Evolutionary conservation across 2,329 filamentous ascomycete genomes (phyloP).

Genomic region (Ceratocystis albifundus): DNA sequence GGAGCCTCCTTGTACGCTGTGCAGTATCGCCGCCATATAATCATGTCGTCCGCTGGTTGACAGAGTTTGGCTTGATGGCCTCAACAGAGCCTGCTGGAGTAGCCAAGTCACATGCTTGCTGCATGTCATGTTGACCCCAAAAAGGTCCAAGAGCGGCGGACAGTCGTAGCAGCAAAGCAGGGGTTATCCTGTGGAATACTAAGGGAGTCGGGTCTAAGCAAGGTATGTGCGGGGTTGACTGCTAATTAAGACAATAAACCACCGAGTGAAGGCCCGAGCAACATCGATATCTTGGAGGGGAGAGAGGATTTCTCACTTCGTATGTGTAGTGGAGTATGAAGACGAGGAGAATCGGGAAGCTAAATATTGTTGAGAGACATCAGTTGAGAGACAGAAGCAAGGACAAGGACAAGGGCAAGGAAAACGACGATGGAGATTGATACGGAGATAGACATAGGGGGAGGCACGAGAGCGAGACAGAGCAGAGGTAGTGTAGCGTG

Average conservation of each 20-base stretch:
- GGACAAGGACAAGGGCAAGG: background rate
- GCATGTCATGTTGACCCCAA: background rate
- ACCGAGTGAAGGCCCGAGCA: slow-evolving; percentile 10
- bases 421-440: background rate
- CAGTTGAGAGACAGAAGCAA: background rate
- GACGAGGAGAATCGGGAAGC: background rate
- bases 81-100: no score
- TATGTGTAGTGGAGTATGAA: background rate
- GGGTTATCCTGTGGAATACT: background rate
- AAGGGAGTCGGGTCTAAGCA: background rate
- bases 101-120: background rate
- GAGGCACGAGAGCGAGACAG: background rate
- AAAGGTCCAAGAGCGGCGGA: background rate
- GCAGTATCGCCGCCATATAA: background rate
- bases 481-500: background rate
- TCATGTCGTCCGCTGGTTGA: no score
- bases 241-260: slow-evolving; percentile 4
- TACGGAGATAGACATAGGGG: background rate
- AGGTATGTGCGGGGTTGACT: slow-evolving; percentile 4
- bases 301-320: background rate
- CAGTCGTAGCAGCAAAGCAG: background rate
- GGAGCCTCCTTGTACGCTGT: background rate
- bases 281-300: background rate
- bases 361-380: background rate
- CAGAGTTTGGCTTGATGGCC: no score